Base-by-base conservation (phyloP, 2,329 filamentous ascomycete genomes). In the Westerdykella ornata region DNA sequence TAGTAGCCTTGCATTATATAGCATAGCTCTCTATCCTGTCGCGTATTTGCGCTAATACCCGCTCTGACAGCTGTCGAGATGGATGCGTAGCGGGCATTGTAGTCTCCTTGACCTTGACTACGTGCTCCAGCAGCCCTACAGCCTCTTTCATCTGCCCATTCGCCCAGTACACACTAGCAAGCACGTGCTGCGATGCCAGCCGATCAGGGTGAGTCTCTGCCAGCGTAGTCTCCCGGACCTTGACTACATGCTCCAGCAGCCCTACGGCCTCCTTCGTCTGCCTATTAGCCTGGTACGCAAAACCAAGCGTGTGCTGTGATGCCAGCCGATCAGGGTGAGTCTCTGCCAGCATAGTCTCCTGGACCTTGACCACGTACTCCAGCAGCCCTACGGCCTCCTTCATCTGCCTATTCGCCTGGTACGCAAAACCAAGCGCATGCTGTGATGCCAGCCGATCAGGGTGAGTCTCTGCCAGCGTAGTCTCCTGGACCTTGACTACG, bases 231-330 rank as follows among this genome's bases (percentile, higher is more conserved):
- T 38, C 14, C 13, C 32, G 0, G 5, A 43, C 22, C 35, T 37
- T 37, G 26, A 41, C 41, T 9, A 43, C 41, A 16, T 46, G 40
- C 41, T 46, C 41, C 39, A 46, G 35, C 35, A 46, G 38, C 35
- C 9, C 19, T 37, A 44, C n/a, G 8, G 41, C 41, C 16, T 43
- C 35, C 37, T 32, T 30, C 20, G 20, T 22, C 20, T 22, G 20
- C 20, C 44, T 33, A 31, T 46, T 35, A 3, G 40, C 36, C 18
- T 11, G 13, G 16, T 46, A 46, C n/a, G 41, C 32, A 19, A 5
- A 7, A 16, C 33, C 36, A 35, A 46, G 44, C 28, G n/a, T 12
- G n/a, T 46, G 31, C 40, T 46, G 40, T 17, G 42, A 41, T 14
- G 20, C 22, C 31, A 44, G 34, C 17, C 38, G 43, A 41, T 9